Base-by-base conservation (phyloP, 495 filamentous ascomycete species). In the Neurospora pannonica region DNA sequence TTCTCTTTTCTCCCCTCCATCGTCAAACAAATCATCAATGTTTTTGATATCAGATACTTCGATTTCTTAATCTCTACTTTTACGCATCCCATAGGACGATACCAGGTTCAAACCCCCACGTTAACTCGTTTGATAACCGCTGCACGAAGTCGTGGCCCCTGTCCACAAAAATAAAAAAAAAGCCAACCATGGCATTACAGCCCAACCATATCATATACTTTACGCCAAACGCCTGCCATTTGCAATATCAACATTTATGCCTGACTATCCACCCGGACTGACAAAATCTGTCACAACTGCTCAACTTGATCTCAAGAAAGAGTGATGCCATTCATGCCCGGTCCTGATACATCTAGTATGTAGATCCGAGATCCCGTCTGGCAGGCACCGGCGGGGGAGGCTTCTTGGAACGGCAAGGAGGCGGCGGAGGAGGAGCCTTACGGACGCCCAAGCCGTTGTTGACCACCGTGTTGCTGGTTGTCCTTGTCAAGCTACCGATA, bases 341-440 rank as follows among this genome's bases (percentile, higher is more conserved):
- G 7, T 60, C 17, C 46, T 34, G 70, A 39, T 28, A 74, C 70
- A 43, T 24, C 76, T 76, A 83, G 70, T 84, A 84, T 19, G 54
- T 67, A 6, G 54, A 67, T 43, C 78, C 79, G 17, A 77, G 54
- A 37, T 84, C 82, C 42, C 84, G 77, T 71, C 81, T 85, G 1
- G 82, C 79, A 3, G 85, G 85, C 31, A 87, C 77, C 17, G 92
- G 93, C 70, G 92, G 92, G 10, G 92, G 85, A 46, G 93, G 89
- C 84, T 93, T 97, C 88, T 92, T 95, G 15, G 89, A 83, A 76
- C 92, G 85, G 74, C 90, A 91, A n/a, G 93, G 93, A 15, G 93
- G 93, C 31, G 93, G 93, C 42, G 93, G 93, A 8, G 93, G 93
- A 42, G 93, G 91, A 10, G 88, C 89, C 81, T 93, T 94, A 84